phyloP scores from a whole-genome alignment of 805 yeast genomes.

The Cyberlindnera galapagoensis region DNA sequence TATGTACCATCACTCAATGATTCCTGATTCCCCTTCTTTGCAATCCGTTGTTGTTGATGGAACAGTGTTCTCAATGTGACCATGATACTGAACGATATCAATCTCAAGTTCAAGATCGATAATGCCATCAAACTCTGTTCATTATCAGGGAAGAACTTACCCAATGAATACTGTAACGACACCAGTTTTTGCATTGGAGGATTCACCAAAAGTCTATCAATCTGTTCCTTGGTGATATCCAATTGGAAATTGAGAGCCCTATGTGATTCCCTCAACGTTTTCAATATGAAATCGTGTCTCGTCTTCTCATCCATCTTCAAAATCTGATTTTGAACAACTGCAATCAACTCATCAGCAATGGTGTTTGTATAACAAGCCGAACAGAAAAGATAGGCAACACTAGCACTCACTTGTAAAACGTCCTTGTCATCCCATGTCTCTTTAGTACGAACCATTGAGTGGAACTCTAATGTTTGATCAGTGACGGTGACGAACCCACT shows the following conservation, averaged over 20 bases:
- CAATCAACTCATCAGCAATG: constrained; percentile 64
- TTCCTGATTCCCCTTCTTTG: constrained; percentile 39
- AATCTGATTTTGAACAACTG: constrained; percentile 45
- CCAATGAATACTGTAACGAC: constrained; percentile 62
- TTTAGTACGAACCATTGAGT: constrained; percentile 3
- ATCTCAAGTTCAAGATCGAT: constrained; percentile 59
- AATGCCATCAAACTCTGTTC: constrained; percentile 29
- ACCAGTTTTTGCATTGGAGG: constrained; percentile 74
- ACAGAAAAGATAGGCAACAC: constrained; percentile 61
- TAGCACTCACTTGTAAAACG: constrained; percentile 38
- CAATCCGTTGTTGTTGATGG: constrained; percentile 55
- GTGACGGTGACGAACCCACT: constrained; percentile 34
- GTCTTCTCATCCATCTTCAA: constrained; percentile 20
- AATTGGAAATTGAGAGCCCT: constrained; percentile 68
- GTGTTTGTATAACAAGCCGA: constrained; percentile 62
- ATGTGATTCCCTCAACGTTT: constrained; percentile 60
- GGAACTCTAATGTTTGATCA: constrained; percentile 11
- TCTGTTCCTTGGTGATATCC: constrained; percentile 64
- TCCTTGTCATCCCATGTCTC: constrained; percentile 10
- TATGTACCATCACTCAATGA: constrained; percentile 43
- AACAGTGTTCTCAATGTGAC: constrained; percentile 52
- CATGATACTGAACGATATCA: constrained; percentile 67
- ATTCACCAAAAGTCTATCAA: constrained; percentile 66
- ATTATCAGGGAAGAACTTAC: constrained; percentile 29
- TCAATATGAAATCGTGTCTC: constrained; percentile 30